Percentiles rank a stretch among this genome's conserved stretches.
Conservation (phyloP, 257 asterid species). For the Solanum virginianum region DNA sequence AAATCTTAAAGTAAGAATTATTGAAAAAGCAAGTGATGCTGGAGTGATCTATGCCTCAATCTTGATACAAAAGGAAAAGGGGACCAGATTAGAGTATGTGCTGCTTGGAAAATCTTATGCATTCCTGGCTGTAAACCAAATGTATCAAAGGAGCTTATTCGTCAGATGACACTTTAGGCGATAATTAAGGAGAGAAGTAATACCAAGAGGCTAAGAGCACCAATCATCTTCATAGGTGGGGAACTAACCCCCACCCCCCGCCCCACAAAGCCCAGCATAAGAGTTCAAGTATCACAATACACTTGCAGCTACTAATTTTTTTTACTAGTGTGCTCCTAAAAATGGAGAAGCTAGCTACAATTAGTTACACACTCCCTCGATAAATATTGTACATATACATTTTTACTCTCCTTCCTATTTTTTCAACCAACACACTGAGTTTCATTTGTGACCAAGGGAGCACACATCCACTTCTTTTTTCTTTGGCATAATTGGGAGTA, state of each 20-base stretch:
- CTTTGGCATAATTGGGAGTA: neutral
- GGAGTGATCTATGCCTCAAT: neutral
- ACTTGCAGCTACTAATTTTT: neutral
- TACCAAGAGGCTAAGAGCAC: neutral
- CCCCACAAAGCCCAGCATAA: neutral
- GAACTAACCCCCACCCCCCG: neutral
- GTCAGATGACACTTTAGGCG: neutral
- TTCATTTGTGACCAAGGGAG: neutral
- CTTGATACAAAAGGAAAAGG: neutral
- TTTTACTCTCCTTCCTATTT: neutral
- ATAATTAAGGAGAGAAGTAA: neutral
- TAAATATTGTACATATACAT: neutral
- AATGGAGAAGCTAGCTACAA: neutral
- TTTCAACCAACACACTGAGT: neutral
- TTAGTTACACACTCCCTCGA: neutral
- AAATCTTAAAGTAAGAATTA: neutral
- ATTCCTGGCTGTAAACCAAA: neutral
- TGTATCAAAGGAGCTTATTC: neutral
- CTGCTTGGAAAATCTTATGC: neutral
- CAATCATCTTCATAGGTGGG: neutral
- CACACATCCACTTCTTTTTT: neutral
- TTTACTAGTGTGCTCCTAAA: neutral
- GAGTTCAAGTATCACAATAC: neutral
- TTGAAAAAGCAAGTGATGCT: neutral
- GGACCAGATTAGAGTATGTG: neutral